These are phyloP conservation scores for Lachnellula suecica DNA, from an alignment of 2,329 filamentous ascomycete species.

Conservation along the genomic window DNA sequence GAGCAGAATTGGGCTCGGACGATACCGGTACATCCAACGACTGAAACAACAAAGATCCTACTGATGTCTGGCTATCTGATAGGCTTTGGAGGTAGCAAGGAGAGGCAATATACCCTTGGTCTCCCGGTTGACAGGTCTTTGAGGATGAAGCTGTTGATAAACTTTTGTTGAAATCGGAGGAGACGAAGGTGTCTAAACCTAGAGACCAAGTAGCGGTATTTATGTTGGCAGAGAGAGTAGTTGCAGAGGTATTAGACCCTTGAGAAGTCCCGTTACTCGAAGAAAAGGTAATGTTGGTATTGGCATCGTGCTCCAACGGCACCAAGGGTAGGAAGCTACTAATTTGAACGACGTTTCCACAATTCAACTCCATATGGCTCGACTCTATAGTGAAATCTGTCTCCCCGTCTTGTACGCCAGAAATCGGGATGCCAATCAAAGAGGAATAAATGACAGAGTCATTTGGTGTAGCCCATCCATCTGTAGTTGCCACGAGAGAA, in stretches of 20 bases:
- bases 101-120: conserved; percentile 3
- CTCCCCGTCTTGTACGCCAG: not conserved
- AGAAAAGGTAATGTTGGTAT: not conserved
- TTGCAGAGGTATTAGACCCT: not conserved
- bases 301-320: not conserved
- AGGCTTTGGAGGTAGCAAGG: conserved; percentile 6
- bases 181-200: conserved; percentile 5
- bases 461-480: conserved; percentile 1
- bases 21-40: not conserved
- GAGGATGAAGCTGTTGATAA: not conserved
- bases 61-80: not conserved
- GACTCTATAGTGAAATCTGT: conserved; percentile 6
- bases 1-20: not conserved
- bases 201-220: conserved; percentile 7
- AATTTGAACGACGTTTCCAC: not conserved
- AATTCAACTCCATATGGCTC: conserved; percentile 11
- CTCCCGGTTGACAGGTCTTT: conserved; percentile 1
- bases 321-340: not conserved
- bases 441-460: conserved; percentile 5
- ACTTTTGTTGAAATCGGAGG: conserved; percentile 4
- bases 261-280: conserved; percentile 4
- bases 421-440: conserved; percentile 9
- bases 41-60: conserved; percentile 7
- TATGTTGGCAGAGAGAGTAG: not conserved
- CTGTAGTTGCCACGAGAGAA: not conserved